phyloP scores from a whole-genome alignment of 2,329 filamentous ascomycete genomes.

The Helotiales sp. region DNA sequence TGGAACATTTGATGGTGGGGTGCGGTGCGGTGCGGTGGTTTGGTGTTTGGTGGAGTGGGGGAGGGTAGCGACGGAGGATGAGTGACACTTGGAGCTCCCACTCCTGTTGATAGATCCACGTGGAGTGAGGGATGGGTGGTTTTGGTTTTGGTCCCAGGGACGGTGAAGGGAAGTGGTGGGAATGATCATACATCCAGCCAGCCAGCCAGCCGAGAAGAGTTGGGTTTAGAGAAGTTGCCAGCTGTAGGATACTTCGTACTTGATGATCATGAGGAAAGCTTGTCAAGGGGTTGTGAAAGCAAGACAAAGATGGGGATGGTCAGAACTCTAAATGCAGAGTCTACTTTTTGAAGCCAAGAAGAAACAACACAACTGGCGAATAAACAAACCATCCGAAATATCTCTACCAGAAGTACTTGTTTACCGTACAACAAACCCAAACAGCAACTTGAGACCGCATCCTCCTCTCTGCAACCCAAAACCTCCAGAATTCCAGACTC shows the following conservation, averaged over 20 bases:
- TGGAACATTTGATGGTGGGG: neutral
- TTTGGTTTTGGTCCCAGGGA: neutral
- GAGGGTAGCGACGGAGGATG: too few relatives aligned
- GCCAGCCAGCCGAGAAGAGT: too few relatives aligned
- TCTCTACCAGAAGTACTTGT: too few relatives aligned
- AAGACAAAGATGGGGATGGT: neutral
- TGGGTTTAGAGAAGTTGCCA: too few relatives aligned
- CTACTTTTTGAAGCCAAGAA: too few relatives aligned
- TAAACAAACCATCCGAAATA: neutral
- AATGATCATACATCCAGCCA: too few relatives aligned
- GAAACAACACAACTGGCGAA: neutral
- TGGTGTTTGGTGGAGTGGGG: neutral
- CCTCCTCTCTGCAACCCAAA: neutral
- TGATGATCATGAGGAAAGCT: too few relatives aligned
- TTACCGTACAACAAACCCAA: neutral
- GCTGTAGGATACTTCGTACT: too few relatives aligned
- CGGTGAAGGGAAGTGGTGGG: neutral
- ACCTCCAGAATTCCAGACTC: neutral
- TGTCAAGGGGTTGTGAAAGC: too few relatives aligned
- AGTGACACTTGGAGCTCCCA: neutral
- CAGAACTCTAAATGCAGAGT: neutral
- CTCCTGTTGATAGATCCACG: slow-evolving; percentile 2
- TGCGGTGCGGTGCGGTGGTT: too few relatives aligned
- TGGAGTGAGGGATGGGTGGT: too few relatives aligned
- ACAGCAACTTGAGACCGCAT: neutral